Evolutionary conservation across 2,329 filamentous ascomycete genomes (phyloP), one percentile per base, ranked within the genome.

Genomic region (Dactylellina parvicollis): DNA sequence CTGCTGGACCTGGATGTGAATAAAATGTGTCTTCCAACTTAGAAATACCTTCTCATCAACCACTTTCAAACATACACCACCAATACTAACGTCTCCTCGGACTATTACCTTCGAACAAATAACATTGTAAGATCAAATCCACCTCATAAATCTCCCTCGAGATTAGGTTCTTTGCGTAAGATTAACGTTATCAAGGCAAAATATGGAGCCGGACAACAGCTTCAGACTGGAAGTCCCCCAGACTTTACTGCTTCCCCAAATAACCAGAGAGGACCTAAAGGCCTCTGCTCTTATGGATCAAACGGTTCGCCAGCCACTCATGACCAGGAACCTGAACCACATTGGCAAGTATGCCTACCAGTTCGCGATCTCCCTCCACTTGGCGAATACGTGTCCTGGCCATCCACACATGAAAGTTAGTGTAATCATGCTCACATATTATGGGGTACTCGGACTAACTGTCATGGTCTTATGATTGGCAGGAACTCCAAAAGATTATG

Each of bases 231-330:
- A 40, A 5, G 65, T 70, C 9, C 55, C 65, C 1, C 7, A 30
- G 10, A 24, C 22, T 22, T 12, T 56, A 16, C 1, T 16, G 10
- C 65, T 70, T 8, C 65, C 65, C 9, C 18, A 52, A 4, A 71
- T 71, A 16, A 26, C 28, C 3, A 4, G 40, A 5, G 66, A 62
- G 18, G 56, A 71, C 22, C 66, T 71, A 16, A 47, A 50, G 7
- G 7, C 32, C n/a, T 71, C 66, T 0, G 56, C 56, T 18, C 40
- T 71, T 46, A 71, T 64, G 56, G 57, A 57, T 16, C 56, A 57
- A 16, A 64, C 32, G 5, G 1, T n/a, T 16, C 56, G 57, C 7
- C 40, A 42, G 22, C 66, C 66, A 0, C 36, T 71, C 50, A 36
- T 40, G 4, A 34, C 42, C 1, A 38, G 57, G 28, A 32, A 57